These are phyloP conservation scores for Xanthoconium stramineum DNA, from an alignment of 768 basidiomycete genomes.

Conservation along the genomic window DNA sequence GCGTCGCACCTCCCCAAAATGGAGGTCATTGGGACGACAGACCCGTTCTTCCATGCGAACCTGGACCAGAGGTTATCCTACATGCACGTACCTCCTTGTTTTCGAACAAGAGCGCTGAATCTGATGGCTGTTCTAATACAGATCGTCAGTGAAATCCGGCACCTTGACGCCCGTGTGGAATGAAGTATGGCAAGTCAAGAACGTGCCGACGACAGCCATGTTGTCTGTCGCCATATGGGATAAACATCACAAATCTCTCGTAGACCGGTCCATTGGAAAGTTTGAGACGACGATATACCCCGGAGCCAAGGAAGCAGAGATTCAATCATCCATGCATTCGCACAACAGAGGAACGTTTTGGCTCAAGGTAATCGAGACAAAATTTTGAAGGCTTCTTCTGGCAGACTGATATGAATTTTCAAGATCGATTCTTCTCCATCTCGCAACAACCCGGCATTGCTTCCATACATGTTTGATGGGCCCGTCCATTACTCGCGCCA, in stretches of 20 bases:
- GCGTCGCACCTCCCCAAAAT: conserved; percentile 67
- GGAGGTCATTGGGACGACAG: conserved; percentile 60
- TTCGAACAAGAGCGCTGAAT: neutral
- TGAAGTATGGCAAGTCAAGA: conserved; percentile 69
- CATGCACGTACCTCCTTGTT: conserved; percentile 43
- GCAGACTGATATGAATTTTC: neutral
- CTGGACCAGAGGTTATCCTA: conserved; percentile 62
- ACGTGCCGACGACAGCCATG: conserved; percentile 62
- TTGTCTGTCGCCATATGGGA: conserved; percentile 63
- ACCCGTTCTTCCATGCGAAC: conserved; percentile 72
- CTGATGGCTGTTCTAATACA: conserved; percentile 24
- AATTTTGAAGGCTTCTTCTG: neutral
- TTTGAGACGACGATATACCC: conserved; percentile 50
- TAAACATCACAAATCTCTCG: conserved; percentile 56
- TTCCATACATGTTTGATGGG: conserved; percentile 68
- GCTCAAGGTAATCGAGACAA: conserved; percentile 48
- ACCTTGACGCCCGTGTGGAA: conserved; percentile 71
- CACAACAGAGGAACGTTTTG: conserved; percentile 60
- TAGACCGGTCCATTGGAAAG: conserved; percentile 64
- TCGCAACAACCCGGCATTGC: conserved; percentile 35
- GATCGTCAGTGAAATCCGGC: conserved; percentile 61
- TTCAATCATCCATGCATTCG: conserved; percentile 50
- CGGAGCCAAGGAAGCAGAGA: conserved; percentile 64
- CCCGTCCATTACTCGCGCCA: conserved; percentile 71
- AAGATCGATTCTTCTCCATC: conserved; percentile 59